Evolutionary conservation across 352 stramenopile genomes (phyloP).

Genomic region (Elongisporangium anandrum): DNA sequence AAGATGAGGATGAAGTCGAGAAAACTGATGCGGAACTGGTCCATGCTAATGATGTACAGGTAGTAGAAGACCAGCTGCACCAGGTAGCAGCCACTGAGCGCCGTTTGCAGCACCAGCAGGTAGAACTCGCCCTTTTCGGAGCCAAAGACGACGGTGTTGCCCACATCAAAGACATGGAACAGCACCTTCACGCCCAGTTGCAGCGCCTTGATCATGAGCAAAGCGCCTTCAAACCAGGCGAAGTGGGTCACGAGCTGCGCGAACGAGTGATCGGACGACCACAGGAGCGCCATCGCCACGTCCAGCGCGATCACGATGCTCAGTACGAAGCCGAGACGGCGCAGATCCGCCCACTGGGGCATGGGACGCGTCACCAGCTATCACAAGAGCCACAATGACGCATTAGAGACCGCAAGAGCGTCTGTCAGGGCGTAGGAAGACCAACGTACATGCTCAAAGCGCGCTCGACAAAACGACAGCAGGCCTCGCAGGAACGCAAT

Average conservation of each 20-base stretch:
- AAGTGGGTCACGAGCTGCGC: constrained; percentile 56
- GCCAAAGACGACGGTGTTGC: constrained; percentile 18
- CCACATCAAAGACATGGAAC: constrained; percentile 57
- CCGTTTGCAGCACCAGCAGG: constrained; percentile 59
- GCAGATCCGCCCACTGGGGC: constrained; percentile 49
- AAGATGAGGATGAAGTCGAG: constrained; percentile 77
- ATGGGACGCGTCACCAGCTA: constrained; percentile 59
- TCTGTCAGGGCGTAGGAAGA: neutral
- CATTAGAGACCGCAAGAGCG: neutral
- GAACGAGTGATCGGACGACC: constrained; percentile 37
- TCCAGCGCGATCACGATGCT: constrained; percentile 33
- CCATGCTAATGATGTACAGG: constrained; percentile 75
- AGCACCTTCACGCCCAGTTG: constrained; percentile 66
- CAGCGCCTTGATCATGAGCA: constrained; percentile 61
- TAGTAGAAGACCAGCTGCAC: constrained; percentile 75
- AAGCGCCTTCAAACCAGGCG: constrained; percentile 67
- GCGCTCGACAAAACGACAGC: constrained; percentile 48
- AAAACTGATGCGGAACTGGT: constrained; percentile 75
- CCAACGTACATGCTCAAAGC: constrained; percentile 52
- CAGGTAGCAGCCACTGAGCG: constrained; percentile 55
- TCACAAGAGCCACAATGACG: neutral
- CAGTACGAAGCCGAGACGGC: constrained; percentile 45
- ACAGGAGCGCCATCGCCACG: constrained; percentile 29
- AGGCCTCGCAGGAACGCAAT: constrained; percentile 59
- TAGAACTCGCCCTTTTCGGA: constrained; percentile 65